A percentile compares a stretch with the other conserved stretches of the same genome.
These are phyloP conservation scores for Pseudocohnilembus persalinus DNA, from an alignment of 169 alveolate genomes.

Conservation along the genomic window DNA sequence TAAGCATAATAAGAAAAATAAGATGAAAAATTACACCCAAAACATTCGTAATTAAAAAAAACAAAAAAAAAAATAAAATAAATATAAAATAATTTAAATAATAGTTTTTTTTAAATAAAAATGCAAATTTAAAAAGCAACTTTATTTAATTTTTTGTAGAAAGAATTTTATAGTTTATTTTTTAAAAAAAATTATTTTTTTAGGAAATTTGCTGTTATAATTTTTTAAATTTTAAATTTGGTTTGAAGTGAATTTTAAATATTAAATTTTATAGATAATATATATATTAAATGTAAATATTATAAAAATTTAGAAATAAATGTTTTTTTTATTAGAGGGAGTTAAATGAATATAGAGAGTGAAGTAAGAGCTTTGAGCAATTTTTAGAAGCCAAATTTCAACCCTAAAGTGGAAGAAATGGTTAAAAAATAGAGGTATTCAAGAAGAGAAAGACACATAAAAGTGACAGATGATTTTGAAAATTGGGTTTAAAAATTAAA, in stretches of 20 bases:
- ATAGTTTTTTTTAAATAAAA: too few species aligned
- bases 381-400: neutral
- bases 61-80: too few species aligned
- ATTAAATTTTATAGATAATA: slow-evolving; percentile 2
- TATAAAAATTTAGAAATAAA: slow-evolving; percentile 2
- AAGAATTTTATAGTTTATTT: too few species aligned
- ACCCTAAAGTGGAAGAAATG: slow-evolving; percentile 35
- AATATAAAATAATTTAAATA: too few species aligned
- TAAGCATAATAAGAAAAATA: slow-evolving; percentile 37
- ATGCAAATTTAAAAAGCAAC: too few species aligned
- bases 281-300: neutral
- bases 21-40: slow-evolving; percentile 25
- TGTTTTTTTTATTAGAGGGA: neutral
- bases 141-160: too few species aligned
- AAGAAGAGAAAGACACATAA: slow-evolving; percentile 60
- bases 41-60: neutral
- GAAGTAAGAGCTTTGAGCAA: slow-evolving; percentile 21
- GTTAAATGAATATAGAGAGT: slow-evolving; percentile 10
- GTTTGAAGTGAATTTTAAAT: slow-evolving; percentile 17
- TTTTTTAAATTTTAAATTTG: neutral
- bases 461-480: slow-evolving; percentile 64
- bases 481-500: slow-evolving; percentile 44
- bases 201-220: neutral
- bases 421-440: slow-evolving; percentile 53
- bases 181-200: too few species aligned